Evolutionary conservation across 1,139 yeast genomes (phyloP).

Genomic region (Kodamaea anthophila): DNA sequence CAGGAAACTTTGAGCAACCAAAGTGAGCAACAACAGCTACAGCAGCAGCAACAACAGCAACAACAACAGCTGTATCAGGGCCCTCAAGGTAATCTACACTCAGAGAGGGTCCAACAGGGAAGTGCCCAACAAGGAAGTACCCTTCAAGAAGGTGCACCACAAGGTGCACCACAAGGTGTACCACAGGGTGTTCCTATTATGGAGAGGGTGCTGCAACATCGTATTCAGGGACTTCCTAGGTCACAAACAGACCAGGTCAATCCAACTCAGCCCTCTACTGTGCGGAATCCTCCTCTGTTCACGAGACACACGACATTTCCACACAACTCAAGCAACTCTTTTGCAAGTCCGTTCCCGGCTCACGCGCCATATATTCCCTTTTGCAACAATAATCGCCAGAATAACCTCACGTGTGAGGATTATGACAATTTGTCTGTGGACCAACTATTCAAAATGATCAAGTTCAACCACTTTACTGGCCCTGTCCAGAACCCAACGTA

Average conservation of each 20-base stretch:
- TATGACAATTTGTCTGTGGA: slow-evolving; percentile 34
- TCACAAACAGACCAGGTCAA: slow-evolving; percentile 1
- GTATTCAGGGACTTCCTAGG: slow-evolving; percentile 3
- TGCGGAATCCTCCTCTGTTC: slow-evolving; percentile 1
- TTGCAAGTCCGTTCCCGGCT: slow-evolving; percentile 3
- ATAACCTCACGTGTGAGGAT: slow-evolving; percentile 33
- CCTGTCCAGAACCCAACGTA: slow-evolving; percentile 2
- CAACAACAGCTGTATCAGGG: slow-evolving; percentile 6
- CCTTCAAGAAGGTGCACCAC: no score
- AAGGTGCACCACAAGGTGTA: no score
- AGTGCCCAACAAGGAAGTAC: no score
- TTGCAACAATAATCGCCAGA: slow-evolving; percentile 18
- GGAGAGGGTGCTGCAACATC: no score
- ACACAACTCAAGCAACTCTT: slow-evolving; percentile 2
- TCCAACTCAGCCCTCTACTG: no score
- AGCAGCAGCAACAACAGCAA: no score
- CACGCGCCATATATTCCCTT: slow-evolving; percentile 11
- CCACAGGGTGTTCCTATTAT: neutral
- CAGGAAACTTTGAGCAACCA: no score
- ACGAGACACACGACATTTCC: neutral
- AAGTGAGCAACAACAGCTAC: no score
- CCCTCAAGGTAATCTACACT: slow-evolving; percentile 7
- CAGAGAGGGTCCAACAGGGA: no score
- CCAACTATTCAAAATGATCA: slow-evolving; percentile 31
- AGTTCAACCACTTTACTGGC: slow-evolving; percentile 10